phyloP scores from a whole-genome alignment of 1,284 basidiomycete species.

The Ustilago crameri region DNA sequence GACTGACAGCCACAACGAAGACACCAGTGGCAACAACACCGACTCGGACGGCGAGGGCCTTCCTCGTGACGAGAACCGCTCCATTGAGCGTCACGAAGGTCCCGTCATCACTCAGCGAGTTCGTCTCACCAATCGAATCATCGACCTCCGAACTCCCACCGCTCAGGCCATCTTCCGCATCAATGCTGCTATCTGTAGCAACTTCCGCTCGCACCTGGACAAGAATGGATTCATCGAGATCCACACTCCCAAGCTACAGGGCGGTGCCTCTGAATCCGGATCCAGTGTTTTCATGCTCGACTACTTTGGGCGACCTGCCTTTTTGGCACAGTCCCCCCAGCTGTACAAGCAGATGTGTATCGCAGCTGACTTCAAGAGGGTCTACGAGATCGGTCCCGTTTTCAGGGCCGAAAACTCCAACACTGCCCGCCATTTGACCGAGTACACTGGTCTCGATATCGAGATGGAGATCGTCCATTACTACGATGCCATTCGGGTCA shows the following conservation, averaged over 20 bases:
- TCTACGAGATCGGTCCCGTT: conserved; percentile 66
- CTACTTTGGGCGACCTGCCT: conserved; percentile 65
- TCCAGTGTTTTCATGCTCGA: conserved; percentile 63
- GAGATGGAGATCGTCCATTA: conserved; percentile 66
- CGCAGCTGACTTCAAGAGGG: conserved; percentile 59
- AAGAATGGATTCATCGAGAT: conserved; percentile 59
- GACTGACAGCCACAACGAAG: conserved; percentile 9
- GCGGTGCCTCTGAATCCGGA: conserved; percentile 62
- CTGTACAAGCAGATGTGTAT: conserved; percentile 67
- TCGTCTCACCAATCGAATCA: conserved; percentile 61
- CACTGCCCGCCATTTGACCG: conserved; percentile 64
- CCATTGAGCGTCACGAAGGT: conserved; percentile 32
- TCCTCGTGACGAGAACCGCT: conserved; percentile 35
- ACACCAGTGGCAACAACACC: conserved; percentile 9
- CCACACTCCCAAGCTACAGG: conserved; percentile 65
- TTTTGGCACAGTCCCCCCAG: conserved; percentile 63
- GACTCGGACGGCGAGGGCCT: conserved; percentile 24
- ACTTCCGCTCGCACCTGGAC: conserved; percentile 60
- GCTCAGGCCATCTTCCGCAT: conserved; percentile 63
- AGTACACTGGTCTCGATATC: conserved; percentile 65
- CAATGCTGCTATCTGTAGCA: conserved; percentile 59
- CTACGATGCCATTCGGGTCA: conserved; percentile 62
- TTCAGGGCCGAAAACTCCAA: conserved; percentile 67
- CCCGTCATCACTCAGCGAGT: conserved; percentile 57
- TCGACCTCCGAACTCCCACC: conserved; percentile 63